Conservation (phyloP, 192 early-diverging fungal genomes). For the Coemansia sp. region DNA sequence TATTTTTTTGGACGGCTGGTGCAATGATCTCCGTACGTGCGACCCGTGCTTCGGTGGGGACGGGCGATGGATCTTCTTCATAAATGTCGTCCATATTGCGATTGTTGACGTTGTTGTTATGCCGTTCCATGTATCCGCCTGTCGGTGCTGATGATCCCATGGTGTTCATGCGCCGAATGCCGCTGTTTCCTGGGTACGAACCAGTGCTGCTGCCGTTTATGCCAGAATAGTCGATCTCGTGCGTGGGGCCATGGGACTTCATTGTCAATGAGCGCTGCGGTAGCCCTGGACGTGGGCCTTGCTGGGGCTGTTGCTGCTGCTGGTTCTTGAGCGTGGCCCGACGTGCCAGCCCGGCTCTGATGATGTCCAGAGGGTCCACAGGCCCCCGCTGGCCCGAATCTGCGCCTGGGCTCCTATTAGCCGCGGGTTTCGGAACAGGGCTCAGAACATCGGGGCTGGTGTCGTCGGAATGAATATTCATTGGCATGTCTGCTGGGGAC, state of each 20-base stretch:
- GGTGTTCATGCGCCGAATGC: slow-evolving; percentile 7
- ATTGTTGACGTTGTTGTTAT: not conserved
- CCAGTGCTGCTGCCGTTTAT: slow-evolving; percentile 10
- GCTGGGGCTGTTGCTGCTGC: slow-evolving; percentile 23
- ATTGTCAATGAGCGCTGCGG: slow-evolving; percentile 46
- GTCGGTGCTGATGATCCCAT: not conserved
- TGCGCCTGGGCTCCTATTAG: slow-evolving; percentile 21
- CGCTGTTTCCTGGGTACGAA: not conserved
- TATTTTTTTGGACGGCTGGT: slow-evolving; percentile 37
- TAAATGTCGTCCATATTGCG: slow-evolving; percentile 12
- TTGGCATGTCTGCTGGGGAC: not conserved
- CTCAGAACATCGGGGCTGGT: slow-evolving; percentile 12
- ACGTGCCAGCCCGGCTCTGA: slow-evolving; percentile 45
- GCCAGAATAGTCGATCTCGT: slow-evolving; percentile 14
- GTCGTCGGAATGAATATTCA: not conserved
- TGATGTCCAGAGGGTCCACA: slow-evolving; percentile 54
- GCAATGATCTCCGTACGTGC: slow-evolving; percentile 45
- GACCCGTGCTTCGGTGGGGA: slow-evolving; percentile 22
- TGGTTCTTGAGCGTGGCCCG: slow-evolving; percentile 53
- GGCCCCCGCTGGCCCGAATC: slow-evolving; percentile 13
- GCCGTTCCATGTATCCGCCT: slow-evolving; percentile 6
- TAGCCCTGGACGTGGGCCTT: slow-evolving; percentile 7
- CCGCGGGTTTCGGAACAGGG: slow-evolving; percentile 22
- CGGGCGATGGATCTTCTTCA: slow-evolving; percentile 8
- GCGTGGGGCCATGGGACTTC: slow-evolving; percentile 8